These are phyloP conservation scores for Lentinula guzmanii DNA, from an alignment of 768 basidiomycete genomes.

Conservation along the genomic window DNA sequence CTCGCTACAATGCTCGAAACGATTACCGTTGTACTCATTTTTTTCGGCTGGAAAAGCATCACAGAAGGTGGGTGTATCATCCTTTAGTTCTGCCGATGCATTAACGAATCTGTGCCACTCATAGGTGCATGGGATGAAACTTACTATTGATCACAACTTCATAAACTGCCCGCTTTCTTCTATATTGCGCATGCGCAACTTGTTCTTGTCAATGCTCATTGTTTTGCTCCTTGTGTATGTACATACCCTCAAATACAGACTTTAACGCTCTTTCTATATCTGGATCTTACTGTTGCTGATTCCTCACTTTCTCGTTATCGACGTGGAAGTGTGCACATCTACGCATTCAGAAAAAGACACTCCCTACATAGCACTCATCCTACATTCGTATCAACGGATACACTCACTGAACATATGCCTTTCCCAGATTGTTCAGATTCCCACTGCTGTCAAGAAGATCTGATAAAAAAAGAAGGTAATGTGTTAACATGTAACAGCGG, in stretches of 20 bases:
- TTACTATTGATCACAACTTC: neutral
- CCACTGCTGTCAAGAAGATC: neutral
- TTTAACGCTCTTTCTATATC: too few relatives aligned
- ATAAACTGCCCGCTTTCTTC: neutral
- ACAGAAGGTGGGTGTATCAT: slow-evolving; percentile 65
- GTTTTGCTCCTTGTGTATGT: neutral
- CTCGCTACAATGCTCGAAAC: slow-evolving; percentile 83
- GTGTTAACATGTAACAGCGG: neutral
- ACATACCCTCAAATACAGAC: too few relatives aligned
- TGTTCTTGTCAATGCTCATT: neutral
- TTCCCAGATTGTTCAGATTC: neutral
- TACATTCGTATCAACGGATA: neutral
- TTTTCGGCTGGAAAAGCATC: slow-evolving; percentile 77
- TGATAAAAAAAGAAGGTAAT: neutral
- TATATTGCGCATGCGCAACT: neutral
- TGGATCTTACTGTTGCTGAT: too few relatives aligned
- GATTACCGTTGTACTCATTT: slow-evolving; percentile 61
- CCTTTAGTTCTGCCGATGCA: neutral
- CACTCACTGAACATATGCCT: neutral
- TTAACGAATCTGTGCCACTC: neutral
- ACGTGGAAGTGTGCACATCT: too few relatives aligned
- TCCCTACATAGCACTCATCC: too few relatives aligned
- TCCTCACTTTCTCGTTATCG: too few relatives aligned
- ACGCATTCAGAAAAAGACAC: too few relatives aligned
- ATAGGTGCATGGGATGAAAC: neutral